Percentiles rank a stretch among this genome's conserved stretches.
These are phyloP conservation scores for Daldinia sp. DNA, from an alignment of 2,329 filamentous ascomycete genomes.

Conservation along the genomic window DNA sequence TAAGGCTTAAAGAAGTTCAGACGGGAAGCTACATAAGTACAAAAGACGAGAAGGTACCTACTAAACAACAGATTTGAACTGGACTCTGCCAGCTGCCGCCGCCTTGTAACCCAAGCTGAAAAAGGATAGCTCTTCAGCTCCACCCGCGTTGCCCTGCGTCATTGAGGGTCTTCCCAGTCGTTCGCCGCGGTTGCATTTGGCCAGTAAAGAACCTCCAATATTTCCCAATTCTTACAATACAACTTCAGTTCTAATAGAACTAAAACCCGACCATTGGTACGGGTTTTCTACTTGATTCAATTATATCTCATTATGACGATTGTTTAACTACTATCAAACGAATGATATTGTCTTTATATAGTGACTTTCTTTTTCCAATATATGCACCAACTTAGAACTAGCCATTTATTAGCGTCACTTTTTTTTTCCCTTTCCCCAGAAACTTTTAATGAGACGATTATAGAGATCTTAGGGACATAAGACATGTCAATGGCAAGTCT, in stretches of 20 bases:
- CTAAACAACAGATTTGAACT: background rate
- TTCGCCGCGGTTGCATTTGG: constrained; percentile 3
- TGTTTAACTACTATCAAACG: constrained; percentile 7
- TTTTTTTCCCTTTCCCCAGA: constrained; percentile 6
- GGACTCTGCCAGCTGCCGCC: constrained; percentile 33
- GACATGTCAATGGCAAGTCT: constrained; percentile 45
- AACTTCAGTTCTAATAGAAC: constrained; percentile 6
- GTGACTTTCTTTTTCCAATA: background rate
- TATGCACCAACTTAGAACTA: constrained; percentile 27
- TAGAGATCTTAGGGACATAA: constrained; percentile 9
- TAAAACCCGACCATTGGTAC: background rate
- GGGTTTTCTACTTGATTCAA: background rate
- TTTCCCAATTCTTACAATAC: constrained; percentile 19
- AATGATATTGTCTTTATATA: constrained; percentile 19
- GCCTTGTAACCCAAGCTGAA: constrained; percentile 33
- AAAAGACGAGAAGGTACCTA: background rate
- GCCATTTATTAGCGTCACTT: constrained; percentile 17
- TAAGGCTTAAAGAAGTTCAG: too few species aligned
- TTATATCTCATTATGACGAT: constrained; percentile 4
- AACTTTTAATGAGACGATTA: constrained; percentile 26
- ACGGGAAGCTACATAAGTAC: too few species aligned
- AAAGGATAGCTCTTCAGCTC: constrained; percentile 39
- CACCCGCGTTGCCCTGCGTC: constrained; percentile 35
- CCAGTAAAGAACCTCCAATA: constrained; percentile 15
- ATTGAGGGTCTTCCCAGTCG: constrained; percentile 40